Conservation (phyloP, 2,329 filamentous ascomycete species). For the Cordyceps militaris region DNA sequence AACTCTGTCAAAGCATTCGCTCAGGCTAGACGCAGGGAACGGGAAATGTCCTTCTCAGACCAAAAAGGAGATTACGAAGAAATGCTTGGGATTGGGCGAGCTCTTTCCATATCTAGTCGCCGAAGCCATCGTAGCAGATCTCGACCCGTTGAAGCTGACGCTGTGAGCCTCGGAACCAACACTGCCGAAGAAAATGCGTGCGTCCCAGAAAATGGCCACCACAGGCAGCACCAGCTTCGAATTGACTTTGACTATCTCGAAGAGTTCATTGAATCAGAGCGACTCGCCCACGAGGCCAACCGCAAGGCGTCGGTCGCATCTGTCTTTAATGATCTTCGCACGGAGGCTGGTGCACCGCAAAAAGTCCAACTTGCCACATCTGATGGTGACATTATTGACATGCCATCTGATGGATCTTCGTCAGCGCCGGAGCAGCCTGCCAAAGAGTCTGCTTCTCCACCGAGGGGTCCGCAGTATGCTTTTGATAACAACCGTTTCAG, state of each 20-base stretch:
- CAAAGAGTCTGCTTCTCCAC: conserved; percentile 25
- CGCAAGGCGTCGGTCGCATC: conserved; percentile 38
- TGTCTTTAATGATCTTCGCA: conserved; percentile 28
- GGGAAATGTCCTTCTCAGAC: conserved; percentile 55
- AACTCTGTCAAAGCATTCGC: conserved; percentile 98
- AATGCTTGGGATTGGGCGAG: conserved; percentile 62
- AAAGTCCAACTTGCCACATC: conserved; percentile 37
- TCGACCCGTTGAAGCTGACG: conserved; percentile 55
- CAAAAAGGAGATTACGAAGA: conserved; percentile 33
- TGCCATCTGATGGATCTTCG: conserved; percentile 40
- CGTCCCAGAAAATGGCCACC: conserved; percentile 61
- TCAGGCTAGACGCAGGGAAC: conserved; percentile 76
- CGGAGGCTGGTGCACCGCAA: conserved; percentile 21
- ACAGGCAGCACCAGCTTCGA: conserved; percentile 63
- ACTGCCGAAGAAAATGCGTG: conserved; percentile 83
- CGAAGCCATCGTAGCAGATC: conserved; percentile 51
- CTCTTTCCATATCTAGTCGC: conserved; percentile 62
- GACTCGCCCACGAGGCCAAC: conserved; percentile 41
- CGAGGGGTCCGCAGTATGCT: conserved; percentile 26
- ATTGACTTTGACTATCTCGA: conserved; percentile 93
- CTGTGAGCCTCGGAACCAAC: conserved; percentile 53
- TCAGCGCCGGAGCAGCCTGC: conserved; percentile 41
- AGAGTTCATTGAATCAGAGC: conserved; percentile 68
- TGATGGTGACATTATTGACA: conserved; percentile 52
- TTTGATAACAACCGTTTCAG: conserved; percentile 76